These are phyloP conservation scores for Plantago elongata DNA, from an alignment of 257 asterid genomes.

Conservation along the genomic window DNA sequence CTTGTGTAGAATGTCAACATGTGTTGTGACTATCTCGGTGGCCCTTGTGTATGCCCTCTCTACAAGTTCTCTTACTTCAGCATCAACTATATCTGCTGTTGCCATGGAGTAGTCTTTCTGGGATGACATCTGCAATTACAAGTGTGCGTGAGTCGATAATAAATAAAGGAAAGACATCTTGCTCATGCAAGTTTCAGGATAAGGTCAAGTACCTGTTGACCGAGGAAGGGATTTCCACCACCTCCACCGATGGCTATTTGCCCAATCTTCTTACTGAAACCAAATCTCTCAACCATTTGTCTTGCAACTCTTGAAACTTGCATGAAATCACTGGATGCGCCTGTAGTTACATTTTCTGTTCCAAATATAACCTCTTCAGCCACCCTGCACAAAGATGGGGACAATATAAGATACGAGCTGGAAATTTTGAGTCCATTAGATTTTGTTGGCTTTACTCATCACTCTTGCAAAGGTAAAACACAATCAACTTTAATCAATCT, in stretches of 20 bases:
- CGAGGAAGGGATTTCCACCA: conserved; percentile 93
- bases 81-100: conserved; percentile 86
- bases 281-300: conserved; percentile 98
- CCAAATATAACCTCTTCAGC: conserved; percentile 95
- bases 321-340: conserved; percentile 99
- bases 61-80: conserved; percentile 83
- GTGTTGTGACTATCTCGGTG: conserved; percentile 52
- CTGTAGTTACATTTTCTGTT: conserved; percentile 84
- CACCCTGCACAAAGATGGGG: conserved; percentile 40
- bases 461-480: too few species aligned
- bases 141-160: not conserved
- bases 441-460: too few species aligned
- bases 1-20: conserved; percentile 81
- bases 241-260: conserved; percentile 91
- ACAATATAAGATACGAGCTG: not conserved
- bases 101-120: conserved; percentile 98
- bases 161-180: not conserved
- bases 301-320: conserved; percentile 97
- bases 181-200: not conserved
- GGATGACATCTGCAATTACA: conserved; percentile 43
- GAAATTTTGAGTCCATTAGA: not conserved
- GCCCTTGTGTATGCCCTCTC: conserved; percentile 80
- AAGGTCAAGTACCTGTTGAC: conserved; percentile 68
- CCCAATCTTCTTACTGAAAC: conserved; percentile 95
- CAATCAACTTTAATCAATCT: too few species aligned